phyloP scores from a whole-genome alignment of 2,329 filamentous ascomycete species.

The Scedosporium aurantiacum region DNA sequence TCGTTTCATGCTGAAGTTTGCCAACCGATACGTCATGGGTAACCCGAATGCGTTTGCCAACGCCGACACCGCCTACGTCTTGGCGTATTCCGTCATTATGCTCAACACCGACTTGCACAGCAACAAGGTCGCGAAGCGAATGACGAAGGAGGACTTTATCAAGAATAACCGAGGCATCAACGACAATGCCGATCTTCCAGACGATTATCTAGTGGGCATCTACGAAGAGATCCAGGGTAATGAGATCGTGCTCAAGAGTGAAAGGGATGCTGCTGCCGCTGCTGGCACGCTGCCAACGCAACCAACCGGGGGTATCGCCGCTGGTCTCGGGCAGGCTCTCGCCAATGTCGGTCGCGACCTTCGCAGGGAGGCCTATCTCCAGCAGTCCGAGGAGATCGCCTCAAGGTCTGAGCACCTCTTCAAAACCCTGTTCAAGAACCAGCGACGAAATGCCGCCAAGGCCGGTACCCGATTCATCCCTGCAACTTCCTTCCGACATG shows the following conservation, averaged over 20 bases:
- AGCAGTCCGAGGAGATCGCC: slow-evolving; percentile 88
- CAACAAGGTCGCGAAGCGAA: slow-evolving; percentile 67
- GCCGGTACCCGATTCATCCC: slow-evolving; percentile 69
- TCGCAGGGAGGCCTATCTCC: slow-evolving; percentile 83
- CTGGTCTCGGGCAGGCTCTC: slow-evolving; percentile 76
- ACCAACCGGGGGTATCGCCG: slow-evolving; percentile 58
- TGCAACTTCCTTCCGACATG: slow-evolving; percentile 86
- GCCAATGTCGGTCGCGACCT: slow-evolving; percentile 86
- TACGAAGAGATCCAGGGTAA: slow-evolving; percentile 86
- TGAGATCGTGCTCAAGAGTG: slow-evolving; percentile 89
- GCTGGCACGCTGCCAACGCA: slow-evolving; percentile 51
- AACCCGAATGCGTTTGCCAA: slow-evolving; percentile 98
- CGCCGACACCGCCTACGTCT: slow-evolving; percentile 91
- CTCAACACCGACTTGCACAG: slow-evolving; percentile 95
- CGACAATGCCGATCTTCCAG: slow-evolving; percentile 83
- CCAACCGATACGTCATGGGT: slow-evolving; percentile 84
- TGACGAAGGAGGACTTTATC: slow-evolving; percentile 97
- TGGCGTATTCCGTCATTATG: slow-evolving; percentile 94
- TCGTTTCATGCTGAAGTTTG: slow-evolving; percentile 98
- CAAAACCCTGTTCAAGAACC: slow-evolving; percentile 82
- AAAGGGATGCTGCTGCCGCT: slow-evolving; percentile 79
- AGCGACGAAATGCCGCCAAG: slow-evolving; percentile 67
- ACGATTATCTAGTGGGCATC: slow-evolving; percentile 81
- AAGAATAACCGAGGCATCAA: slow-evolving; percentile 99
- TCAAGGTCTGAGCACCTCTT: slow-evolving; percentile 70